Conservation (phyloP, 352 stramenopile species). For the Phytophthora crassamura region DNA sequence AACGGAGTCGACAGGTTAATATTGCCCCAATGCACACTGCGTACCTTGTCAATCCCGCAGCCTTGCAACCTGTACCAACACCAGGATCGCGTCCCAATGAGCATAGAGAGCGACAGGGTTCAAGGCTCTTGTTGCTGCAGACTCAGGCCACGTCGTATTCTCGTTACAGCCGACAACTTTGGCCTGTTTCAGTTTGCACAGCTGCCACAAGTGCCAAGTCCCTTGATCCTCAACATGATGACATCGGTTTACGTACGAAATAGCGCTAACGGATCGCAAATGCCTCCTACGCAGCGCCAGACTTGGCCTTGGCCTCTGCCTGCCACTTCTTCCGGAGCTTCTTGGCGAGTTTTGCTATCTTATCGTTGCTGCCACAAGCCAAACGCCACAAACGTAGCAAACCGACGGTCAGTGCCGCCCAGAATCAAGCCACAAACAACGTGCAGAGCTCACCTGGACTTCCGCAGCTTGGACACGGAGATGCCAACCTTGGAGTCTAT, state of each 20-base stretch:
- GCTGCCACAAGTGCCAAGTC: slow-evolving; percentile 4
- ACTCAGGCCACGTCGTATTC: slow-evolving; percentile 22
- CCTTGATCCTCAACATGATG: slow-evolving; percentile 16
- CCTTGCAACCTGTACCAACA: too few relatives aligned
- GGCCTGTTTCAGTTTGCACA: slow-evolving; percentile 6
- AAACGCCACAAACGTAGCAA: background rate
- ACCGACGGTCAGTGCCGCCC: background rate
- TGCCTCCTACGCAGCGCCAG: slow-evolving; percentile 6
- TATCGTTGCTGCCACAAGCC: slow-evolving; percentile 59
- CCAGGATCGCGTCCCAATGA: too few relatives aligned
- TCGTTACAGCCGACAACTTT: slow-evolving; percentile 14
- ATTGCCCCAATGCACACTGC: too few relatives aligned
- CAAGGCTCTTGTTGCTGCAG: slow-evolving; percentile 1
- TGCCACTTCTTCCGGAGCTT: slow-evolving; percentile 87
- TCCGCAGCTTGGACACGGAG: slow-evolving; percentile 76
- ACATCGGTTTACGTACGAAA: slow-evolving; percentile 8
- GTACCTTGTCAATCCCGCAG: too few relatives aligned
- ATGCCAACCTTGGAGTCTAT: slow-evolving; percentile 84
- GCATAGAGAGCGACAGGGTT: too few relatives aligned
- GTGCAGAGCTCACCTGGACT: slow-evolving; percentile 56
- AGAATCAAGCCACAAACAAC: background rate
- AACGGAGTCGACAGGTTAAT: too few relatives aligned
- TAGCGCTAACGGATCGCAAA: slow-evolving; percentile 1
- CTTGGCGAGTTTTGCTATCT: slow-evolving; percentile 59
- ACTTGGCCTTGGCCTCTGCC: slow-evolving; percentile 47